Base-by-base conservation (phyloP, 1,139 yeast species). In the Geotrichum klebahnii region DNA sequence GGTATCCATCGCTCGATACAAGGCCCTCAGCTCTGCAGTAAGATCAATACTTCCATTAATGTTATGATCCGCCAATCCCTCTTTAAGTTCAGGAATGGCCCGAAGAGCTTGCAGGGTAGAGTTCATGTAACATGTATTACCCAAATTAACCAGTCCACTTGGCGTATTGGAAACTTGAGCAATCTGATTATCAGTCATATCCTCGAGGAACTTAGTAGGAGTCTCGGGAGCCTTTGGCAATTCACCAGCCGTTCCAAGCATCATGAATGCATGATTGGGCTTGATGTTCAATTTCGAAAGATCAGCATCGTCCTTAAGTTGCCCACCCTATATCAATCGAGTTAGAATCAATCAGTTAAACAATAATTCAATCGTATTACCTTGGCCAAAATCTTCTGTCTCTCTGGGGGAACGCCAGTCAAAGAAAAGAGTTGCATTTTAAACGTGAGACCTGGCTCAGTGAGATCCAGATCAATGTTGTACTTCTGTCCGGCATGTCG, bases 41-140 rank as follows among this genome's bases (percentile, higher is more conserved):
- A 68, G 53, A 38, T 62, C 64, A 10, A 50, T 44, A 12, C 42
- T n/a, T 50, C 48, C 24, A 43, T 33, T n/a, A 40, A 46, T n/a
- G 39, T 36, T 29, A 44, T 24, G 29, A 23, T 23, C 19, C 38
- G 58, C 53, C 43, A 73, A 58, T 8, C 64, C 65, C 2, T 57
- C 57, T 32, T 63, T 64, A 41, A 86, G 66, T 62, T 84, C 94
- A 23, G 81, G 79, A 46, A 88, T 77, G 48, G 80, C 78, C 58
- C 78, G 80, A 56, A 92, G 69, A 0, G 90, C 82, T 67, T 92
- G 98, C 56, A 92, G 71, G 2, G 96, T 81, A 1, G 97, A 82
- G 66, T 92, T 92, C 68, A 92, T 77, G 68, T 92, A 92, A 68
- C 98, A 94, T 1, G 98, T 92, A 64, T 94, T 92, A 20, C 98